phyloP scores from a whole-genome alignment of 148 eudicot genomes.

The Pouteria glomerata region DNA sequence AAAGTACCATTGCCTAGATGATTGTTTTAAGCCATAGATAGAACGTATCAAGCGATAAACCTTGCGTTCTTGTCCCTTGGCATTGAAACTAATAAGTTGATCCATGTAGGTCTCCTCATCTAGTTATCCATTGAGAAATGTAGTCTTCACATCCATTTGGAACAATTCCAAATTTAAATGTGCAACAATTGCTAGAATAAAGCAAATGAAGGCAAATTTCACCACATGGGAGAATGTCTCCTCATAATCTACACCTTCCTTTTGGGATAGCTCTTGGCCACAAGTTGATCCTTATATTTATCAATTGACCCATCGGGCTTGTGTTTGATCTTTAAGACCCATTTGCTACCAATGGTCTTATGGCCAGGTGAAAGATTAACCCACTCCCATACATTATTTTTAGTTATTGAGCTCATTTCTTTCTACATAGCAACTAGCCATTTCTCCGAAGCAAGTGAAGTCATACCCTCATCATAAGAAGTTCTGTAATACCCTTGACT shows the following conservation, averaged over 20 bases:
- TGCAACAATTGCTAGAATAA: not conserved
- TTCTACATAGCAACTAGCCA: not conserved
- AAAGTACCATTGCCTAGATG: not conserved
- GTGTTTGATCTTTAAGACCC: not conserved
- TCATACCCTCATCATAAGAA: no score
- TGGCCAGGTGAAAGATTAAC: not conserved
- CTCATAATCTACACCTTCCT: not conserved
- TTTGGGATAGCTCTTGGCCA: not conserved
- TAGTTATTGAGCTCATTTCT: not conserved
- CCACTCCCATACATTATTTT: not conserved
- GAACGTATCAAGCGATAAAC: not conserved
- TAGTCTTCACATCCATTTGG: not conserved
- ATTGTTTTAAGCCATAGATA: not conserved
- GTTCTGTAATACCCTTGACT: no score
- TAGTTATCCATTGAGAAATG: not conserved
- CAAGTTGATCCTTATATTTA: not conserved
- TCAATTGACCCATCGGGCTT: not conserved
- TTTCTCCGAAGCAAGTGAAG: not conserved
- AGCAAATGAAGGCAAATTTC: not conserved
- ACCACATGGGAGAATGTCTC: not conserved
- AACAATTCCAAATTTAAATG: not conserved
- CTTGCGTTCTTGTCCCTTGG: not conserved
- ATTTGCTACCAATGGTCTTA: not conserved
- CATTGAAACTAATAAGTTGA: not conserved
- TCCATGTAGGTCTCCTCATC: not conserved